These are phyloP conservation scores for Rhododendron griersonianum DNA, from an alignment of 148 eudicot species.

Conservation along the genomic window DNA sequence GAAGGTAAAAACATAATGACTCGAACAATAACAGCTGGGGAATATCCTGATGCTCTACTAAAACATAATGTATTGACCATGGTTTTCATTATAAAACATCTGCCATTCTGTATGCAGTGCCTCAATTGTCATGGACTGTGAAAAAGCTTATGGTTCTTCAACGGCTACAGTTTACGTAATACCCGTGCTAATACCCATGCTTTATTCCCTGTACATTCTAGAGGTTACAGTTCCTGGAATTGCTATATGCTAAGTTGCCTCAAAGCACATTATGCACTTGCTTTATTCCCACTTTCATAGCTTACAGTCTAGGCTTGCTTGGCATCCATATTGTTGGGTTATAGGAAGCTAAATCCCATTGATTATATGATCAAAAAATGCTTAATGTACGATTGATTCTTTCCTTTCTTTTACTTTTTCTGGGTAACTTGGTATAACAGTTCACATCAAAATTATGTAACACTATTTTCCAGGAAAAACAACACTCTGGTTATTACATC, in stretches of 20 bases:
- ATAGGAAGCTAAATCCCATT: background rate
- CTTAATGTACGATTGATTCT: background rate
- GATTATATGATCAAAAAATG: background rate
- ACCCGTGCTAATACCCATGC: background rate
- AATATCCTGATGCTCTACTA: background rate
- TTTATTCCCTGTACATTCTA: background rate
- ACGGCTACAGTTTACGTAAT: background rate
- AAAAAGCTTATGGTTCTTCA: background rate
- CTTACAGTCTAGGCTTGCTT: background rate
- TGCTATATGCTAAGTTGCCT: background rate
- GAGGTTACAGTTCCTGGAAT: background rate
- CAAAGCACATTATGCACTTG: background rate
- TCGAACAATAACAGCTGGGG: background rate
- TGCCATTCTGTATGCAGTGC: background rate
- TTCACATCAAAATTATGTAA: too few species aligned
- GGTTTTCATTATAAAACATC: background rate
- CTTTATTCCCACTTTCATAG: background rate
- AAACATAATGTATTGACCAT: background rate
- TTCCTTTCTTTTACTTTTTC: background rate
- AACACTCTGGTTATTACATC: too few species aligned
- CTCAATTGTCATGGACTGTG: background rate
- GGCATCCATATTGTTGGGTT: background rate
- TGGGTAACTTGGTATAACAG: too few species aligned
- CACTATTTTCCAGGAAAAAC: too few species aligned
- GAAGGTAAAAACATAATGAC: constrained; percentile 6